These are phyloP conservation scores for Mariannaea elegans DNA, from an alignment of 2,329 filamentous ascomycete species.

Conservation along the genomic window DNA sequence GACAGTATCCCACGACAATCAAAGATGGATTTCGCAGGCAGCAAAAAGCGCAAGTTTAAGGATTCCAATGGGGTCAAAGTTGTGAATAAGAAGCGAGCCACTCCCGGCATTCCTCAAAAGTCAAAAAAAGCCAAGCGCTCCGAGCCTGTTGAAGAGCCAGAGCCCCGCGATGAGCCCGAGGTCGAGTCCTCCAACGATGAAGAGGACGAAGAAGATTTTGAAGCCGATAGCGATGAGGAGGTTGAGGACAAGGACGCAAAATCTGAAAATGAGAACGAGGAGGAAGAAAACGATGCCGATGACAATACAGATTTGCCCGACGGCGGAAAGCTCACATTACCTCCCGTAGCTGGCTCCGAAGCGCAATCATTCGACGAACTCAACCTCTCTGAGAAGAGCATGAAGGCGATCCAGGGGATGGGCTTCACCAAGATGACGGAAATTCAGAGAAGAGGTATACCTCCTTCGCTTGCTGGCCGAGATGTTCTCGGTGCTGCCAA, in stretches of 20 bases:
- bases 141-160: constrained; percentile 40
- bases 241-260: constrained; percentile 43
- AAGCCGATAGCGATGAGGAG: constrained; percentile 39
- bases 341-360: constrained; percentile 62
- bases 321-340: constrained; percentile 57
- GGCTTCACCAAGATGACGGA: constrained; percentile 95
- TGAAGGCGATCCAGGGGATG: constrained; percentile 90
- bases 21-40: constrained; percentile 47
- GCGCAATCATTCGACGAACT: constrained; percentile 81
- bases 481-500: constrained; percentile 96
- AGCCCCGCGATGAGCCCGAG: constrained; percentile 39
- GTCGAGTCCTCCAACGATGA: constrained; percentile 40
- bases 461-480: constrained; percentile 85
- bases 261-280: constrained; percentile 37
- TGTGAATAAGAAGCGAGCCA: constrained; percentile 34
- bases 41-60: constrained; percentile 57
- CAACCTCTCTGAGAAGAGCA: constrained; percentile 86
- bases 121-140: constrained; percentile 54
- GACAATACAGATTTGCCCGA: constrained; percentile 46
- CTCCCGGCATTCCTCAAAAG: constrained; percentile 45
- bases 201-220: constrained; percentile 40
- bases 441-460: constrained; percentile 88
- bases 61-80: constrained; percentile 45
- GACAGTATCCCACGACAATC: constrained; percentile 20
- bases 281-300: constrained; percentile 39